phyloP scores from a whole-genome alignment of 1,284 basidiomycete species.

The Phenoliferia sp. region DNA sequence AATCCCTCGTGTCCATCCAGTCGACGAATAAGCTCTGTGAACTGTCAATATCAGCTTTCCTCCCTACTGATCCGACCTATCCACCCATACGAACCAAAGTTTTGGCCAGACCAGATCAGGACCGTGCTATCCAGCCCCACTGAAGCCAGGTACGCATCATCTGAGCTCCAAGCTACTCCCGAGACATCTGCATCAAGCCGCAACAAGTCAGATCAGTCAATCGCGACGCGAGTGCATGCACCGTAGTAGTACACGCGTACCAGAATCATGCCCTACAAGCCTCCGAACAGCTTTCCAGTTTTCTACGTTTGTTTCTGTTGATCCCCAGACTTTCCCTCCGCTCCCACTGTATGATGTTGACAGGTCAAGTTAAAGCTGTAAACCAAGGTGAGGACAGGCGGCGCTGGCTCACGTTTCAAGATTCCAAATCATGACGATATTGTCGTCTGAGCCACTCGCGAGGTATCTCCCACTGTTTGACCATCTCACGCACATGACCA shows the following conservation, averaged over 20 bases:
- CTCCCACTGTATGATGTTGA: constrained; percentile 17
- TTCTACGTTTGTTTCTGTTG: constrained; percentile 91
- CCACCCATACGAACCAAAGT: constrained; percentile 66
- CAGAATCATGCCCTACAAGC: constrained; percentile 87
- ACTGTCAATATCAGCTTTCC: not conserved
- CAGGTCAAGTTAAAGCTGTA: not conserved
- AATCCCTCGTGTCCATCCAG: constrained; percentile 90
- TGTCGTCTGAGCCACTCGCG: constrained; percentile 94
- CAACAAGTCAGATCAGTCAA: constrained; percentile 4
- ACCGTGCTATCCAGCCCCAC: constrained; percentile 89
- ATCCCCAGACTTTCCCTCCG: constrained; percentile 81
- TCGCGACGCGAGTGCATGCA: constrained; percentile 11
- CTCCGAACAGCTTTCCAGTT: constrained; percentile 92
- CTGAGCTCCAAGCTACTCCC: constrained; percentile 90
- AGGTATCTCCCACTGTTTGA: constrained; percentile 89
- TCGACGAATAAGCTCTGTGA: constrained; percentile 68
- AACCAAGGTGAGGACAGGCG: constrained; percentile 29
- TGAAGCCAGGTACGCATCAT: constrained; percentile 85
- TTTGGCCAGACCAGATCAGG: constrained; percentile 86
- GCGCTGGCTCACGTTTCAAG: constrained; percentile 73
- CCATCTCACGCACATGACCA: constrained; percentile 92
- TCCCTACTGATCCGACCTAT: not conserved
- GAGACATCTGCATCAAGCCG: constrained; percentile 71
- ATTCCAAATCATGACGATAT: constrained; percentile 95
- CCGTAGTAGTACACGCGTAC: constrained; percentile 46